Evolutionary conservation across 495 filamentous ascomycete genomes (phyloP).

Genomic region (Tetracladium marchalianum): DNA sequence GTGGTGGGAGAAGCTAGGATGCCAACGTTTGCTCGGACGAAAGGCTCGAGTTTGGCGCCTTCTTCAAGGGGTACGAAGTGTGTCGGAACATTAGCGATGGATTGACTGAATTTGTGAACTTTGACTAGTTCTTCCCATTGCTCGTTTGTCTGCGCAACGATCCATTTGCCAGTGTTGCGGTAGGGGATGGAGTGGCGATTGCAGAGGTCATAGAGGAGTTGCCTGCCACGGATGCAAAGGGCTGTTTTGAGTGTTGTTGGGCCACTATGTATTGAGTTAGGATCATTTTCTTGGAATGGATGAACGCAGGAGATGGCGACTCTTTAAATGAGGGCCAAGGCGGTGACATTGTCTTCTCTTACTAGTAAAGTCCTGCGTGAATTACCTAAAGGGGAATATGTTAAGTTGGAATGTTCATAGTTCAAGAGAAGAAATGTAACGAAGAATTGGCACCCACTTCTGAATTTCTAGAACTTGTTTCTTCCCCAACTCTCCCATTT

Average conservation of each 20-base stretch:
- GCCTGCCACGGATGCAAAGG: slow-evolving; percentile 69
- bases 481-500: slow-evolving; percentile 68
- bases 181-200: slow-evolving; percentile 53
- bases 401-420: not conserved
- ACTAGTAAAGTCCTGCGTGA: slow-evolving; percentile 90
- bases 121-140: slow-evolving; percentile 58
- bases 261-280: slow-evolving; percentile 25
- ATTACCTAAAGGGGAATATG: slow-evolving; percentile 52
- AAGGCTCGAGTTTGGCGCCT: slow-evolving; percentile 57
- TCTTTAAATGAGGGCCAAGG: too few species aligned
- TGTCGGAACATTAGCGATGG: slow-evolving; percentile 58
- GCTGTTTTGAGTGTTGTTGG: slow-evolving; percentile 63
- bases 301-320: too few species aligned
- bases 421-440: not conserved
- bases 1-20: slow-evolving; percentile 76
- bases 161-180: slow-evolving; percentile 80
- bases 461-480: slow-evolving; percentile 89
- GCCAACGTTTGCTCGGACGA: slow-evolving; percentile 56
- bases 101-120: slow-evolving; percentile 55
- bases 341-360: too few species aligned
- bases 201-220: slow-evolving; percentile 76
- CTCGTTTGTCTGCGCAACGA: slow-evolving; percentile 70
- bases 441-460: slow-evolving; percentile 42
- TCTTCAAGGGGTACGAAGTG: slow-evolving; percentile 53
- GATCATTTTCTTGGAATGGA: too few species aligned